Percentiles rank a stretch among this genome's conserved stretches.
phyloP scores from a whole-genome alignment of 768 basidiomycete species.

The Mycena latifolia region DNA sequence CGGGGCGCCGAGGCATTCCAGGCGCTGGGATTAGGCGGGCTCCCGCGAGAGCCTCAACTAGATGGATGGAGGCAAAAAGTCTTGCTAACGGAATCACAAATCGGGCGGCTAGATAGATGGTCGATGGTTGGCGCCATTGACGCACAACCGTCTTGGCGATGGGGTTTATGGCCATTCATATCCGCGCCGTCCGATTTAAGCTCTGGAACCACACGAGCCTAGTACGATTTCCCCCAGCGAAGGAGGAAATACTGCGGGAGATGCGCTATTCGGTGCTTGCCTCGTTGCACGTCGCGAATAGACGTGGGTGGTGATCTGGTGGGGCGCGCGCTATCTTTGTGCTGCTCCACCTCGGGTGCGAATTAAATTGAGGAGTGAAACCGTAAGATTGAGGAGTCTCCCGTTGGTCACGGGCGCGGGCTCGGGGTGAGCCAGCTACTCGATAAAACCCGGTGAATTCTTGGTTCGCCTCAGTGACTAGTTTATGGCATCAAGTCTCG shows the following conservation, averaged over 20 bases:
- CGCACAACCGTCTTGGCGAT: no score
- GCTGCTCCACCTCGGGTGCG: slow-evolving; percentile 17
- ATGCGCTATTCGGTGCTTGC: not conserved
- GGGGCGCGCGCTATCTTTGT: slow-evolving; percentile 18
- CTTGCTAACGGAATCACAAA: not conserved
- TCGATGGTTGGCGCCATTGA: not conserved
- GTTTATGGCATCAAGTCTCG: not conserved
- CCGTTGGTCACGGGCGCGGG: not conserved
- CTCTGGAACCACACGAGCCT: slow-evolving; percentile 11
- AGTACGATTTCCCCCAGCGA: not conserved
- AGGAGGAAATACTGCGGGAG: slow-evolving; percentile 13
- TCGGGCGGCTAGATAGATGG: slow-evolving; percentile 7
- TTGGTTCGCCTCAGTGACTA: no score
- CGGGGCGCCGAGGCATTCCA: no score
- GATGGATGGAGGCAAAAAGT: no score
- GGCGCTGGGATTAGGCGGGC: no score
- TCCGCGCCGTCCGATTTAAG: slow-evolving; percentile 14
- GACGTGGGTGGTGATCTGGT: slow-evolving; percentile 14
- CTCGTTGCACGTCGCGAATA: slow-evolving; percentile 18
- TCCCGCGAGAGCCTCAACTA: no score
- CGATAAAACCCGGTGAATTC: no score
- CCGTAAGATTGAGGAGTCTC: no score
- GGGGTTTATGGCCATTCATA: no score
- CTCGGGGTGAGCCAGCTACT: no score
- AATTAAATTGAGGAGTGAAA: not conserved